Evolutionary conservation across 176 grass and related monocot species (phyloP), one percentile per base, ranked within the genome.

Genomic region (Carex scoparia): DNA sequence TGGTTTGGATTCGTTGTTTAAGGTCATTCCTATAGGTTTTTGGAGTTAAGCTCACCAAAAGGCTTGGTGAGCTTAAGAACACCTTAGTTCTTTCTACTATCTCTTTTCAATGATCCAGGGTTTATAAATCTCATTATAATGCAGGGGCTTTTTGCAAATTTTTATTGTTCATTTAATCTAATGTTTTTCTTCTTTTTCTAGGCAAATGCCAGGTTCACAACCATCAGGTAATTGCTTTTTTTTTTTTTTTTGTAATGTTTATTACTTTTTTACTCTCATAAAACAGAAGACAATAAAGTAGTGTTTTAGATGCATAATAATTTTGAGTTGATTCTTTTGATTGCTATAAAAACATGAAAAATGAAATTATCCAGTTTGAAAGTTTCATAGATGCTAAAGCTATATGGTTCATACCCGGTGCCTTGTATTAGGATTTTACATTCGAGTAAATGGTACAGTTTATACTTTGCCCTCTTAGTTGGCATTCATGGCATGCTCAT

Each of bases 161-260:
- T 89, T 79, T 65, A 1, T 95, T 33, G 53, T 79, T 69, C 79
- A 81, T 56, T 7, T 79, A n/a, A 74, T 80, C 59, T 58, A 61
- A 81, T 57, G 40, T 13, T 84, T 30, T 83, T 19, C 85, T 78
- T 61, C 14, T 87, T 85, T 83, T 72, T 10, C 19, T 76, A 99
- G 96, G 93, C 79, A 84, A 84, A 87, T 95, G 40, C 87, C 77
- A 15, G 82, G 83, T 8, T 84, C 81, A 11, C 93, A 95, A 79
- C 48, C 90, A 84, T 90, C 93, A 92, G 96, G 96, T 99, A 64
- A 59, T 3, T 86, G 38, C 64, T 84, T 62, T 84, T 31, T 44
- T 58, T 6, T 27, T 44, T 65, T 0, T 59, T 81, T 83, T 11
- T 32, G 10, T 69, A 76, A 58, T 31, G 3, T 27, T 81, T 63